Evolutionary conservation across 169 alveolate species (phyloP), one percentile per base, ranked within the genome.

Genomic region (Plasmodium knowlesi): DNA sequence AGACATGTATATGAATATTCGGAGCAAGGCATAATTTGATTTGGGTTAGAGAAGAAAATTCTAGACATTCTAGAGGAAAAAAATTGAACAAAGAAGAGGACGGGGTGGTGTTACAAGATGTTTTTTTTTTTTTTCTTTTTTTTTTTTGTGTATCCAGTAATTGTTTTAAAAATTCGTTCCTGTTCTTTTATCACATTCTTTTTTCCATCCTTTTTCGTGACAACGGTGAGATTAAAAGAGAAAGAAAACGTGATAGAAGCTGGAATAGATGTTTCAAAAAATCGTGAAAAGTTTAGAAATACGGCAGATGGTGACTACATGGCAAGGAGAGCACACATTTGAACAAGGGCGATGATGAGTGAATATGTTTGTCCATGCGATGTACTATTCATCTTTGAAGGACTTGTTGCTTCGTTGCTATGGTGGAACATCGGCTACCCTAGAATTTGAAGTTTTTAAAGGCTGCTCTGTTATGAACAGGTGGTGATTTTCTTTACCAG

Each of bases 41-140:
- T 79, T 19, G 54, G 84, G 57, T 79, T 79, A 79, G 54, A 1
- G 84, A 79, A 79, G 73, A 79, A 79, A 79, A 79, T 16, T 32
- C 72, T 43, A 79, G 73, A 12, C n/a, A 39, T 10, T 19, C 34
- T 61, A 50, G 14, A 50, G 3, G 14, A 76, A 22, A 79, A 79
- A 30, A 22, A 14, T 19, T 30, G 5, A 79, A 22, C 50, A 30
- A 43, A 39, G 43, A 39, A 79, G 84, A 79, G 25, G 25, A 79
- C 30, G 39, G 57, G 54, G 8, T 30, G 37, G 72, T n/a, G 70
- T 79, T n/a, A n/a, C 50, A 41, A n/a, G 54, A 79, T 4, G 28
- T 22, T 79, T 79, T 22, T 79, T 12, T 32, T 9, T 79, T 79
- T 78, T 78, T 32, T 0, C 37, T 9, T 22, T 22, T 28, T 32